Base-by-base conservation (phyloP, 768 basidiomycete species). In the Boletus huronensis region DNA sequence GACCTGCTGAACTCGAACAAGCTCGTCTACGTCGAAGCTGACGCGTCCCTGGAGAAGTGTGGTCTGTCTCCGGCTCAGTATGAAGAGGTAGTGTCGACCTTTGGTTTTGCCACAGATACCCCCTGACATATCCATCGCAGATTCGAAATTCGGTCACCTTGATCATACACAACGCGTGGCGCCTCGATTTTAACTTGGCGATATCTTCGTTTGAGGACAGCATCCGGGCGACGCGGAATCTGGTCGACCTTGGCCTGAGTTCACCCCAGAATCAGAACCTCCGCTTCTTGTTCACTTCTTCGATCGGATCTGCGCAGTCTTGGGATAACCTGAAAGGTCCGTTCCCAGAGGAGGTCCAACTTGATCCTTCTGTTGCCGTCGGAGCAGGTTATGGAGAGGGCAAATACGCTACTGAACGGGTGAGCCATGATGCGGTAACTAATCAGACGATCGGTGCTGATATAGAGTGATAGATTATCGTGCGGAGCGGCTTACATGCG, bases 361-460 rank as follows among this genome's bases (percentile, higher is more conserved):
- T 62, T 0, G 68, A 76, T 21, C 60, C 74, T 0, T 52, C 58
- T 3, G 58, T 71, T n/a, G 73, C 77, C 1, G 49, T 70, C 3
- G 76, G 76, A 2, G 57, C 52, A 16, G 81, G 80, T 0, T 82
- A 82, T 45, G 71, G 76, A 13, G 79, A 79, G 52, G 64, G 70
- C 0, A 82, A 82, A 61, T 80, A 76, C 54, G 56, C 73, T 4
- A 57, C 73, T 0, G 78, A 80, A 62, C 60, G 72, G 45, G 69
- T 72, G 42, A 19, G 74, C 58, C 10, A 11, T 11, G 29, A 3
- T 25, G 25, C 7, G 41, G 6, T 3, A n/a, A 9, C 7, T 38
- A 5, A 29, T 6, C 6, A 11, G 13, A 28, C 1, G 5, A 10
- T 19, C 9, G 3, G 9, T 36, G 7, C 32, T 50, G 25, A 61